Base-by-base conservation (phyloP, 148 eudicot genomes). In the Amaranthus cruentus region DNA sequence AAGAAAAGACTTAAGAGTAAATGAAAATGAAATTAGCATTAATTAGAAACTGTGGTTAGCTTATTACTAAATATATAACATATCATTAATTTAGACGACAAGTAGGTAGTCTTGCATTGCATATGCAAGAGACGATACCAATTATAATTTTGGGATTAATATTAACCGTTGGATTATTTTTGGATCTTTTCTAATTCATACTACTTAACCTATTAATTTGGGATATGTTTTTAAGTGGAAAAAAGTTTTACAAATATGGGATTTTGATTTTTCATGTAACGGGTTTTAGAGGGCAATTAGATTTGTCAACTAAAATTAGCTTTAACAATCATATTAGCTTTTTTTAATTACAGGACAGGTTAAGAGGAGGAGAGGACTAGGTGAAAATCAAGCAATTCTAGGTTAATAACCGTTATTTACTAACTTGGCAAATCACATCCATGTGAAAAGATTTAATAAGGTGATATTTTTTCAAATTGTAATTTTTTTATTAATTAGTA, bases 11-110 rank as follows among this genome's bases (percentile, higher is more conserved):
- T 63, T 18, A 9, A 47, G n/a, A 63, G 6, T 52, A 38, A 42
- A 42, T 42, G 44, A 54, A 73, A 73, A 54, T 62, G 55, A 15
- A 73, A 62, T 21, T 46, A 68, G 14, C 62, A 51, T 13, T 54
- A 44, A 63, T 7, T 62, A 21, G 5, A 8, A 51, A 48, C 55
- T 62, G 69, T 46, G 28, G 51, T 38, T 42, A 6, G 42, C 58
- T 9, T 42, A 7, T 66, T 47, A 43, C 52, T 74, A 47, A n/a
- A 53, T 54, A 14, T 15, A 15, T 64, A 46, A 11, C 53, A 11
- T 60, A n/a, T 55, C 75, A 72, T 72, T 72, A 72, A 72, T 58
- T 47, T 60, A 49, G 21, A 59, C 47, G 74, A 46, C 55, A 71
- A 72, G 14, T 48, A 47, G 55, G 18, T 18, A 21, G 12, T 5